phyloP scores from a whole-genome alignment of 2,329 filamentous ascomycete species.

The Fusarium nisikadoi region DNA sequence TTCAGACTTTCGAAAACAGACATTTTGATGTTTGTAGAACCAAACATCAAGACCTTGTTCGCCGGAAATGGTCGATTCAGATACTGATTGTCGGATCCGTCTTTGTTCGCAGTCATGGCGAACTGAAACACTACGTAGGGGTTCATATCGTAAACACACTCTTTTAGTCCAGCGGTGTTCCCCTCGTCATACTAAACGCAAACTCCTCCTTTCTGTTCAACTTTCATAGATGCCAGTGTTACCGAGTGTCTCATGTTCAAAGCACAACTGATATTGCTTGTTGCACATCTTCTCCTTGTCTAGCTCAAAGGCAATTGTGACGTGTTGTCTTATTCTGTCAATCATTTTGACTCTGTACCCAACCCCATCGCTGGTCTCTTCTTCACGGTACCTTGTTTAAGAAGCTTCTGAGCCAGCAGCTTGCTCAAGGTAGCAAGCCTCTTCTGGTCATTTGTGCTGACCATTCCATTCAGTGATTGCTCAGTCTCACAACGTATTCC shows the following conservation, averaged over 20 bases:
- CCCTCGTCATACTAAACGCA: not conserved
- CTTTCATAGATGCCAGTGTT: not conserved
- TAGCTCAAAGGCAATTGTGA: not conserved
- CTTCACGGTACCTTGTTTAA: not conserved
- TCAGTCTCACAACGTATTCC: constrained; percentile 5
- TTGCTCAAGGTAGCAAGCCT: not conserved
- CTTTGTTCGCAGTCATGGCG: not conserved
- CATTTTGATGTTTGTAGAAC: not conserved
- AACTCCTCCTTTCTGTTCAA: not conserved
- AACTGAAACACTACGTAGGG: not conserved
- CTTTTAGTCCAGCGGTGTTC: not conserved
- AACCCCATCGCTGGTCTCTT: not conserved
- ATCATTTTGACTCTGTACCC: not conserved
- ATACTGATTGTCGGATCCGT: not conserved
- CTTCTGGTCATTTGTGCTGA: not conserved
- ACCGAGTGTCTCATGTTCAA: not conserved
- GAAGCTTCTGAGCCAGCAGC: not conserved
- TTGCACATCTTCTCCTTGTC: not conserved
- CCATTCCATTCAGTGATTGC: not conserved
- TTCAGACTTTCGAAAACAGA: not conserved
- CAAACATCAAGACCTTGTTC: not conserved
- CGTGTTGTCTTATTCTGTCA: not conserved
- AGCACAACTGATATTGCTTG: not conserved
- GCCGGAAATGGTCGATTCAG: not conserved
- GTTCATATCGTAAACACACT: not conserved